Percentiles rank a stretch among this genome's conserved stretches.
Evolutionary conservation across 441 rosid genomes (phyloP).

Genomic region (Erysimum cheiri): DNA sequence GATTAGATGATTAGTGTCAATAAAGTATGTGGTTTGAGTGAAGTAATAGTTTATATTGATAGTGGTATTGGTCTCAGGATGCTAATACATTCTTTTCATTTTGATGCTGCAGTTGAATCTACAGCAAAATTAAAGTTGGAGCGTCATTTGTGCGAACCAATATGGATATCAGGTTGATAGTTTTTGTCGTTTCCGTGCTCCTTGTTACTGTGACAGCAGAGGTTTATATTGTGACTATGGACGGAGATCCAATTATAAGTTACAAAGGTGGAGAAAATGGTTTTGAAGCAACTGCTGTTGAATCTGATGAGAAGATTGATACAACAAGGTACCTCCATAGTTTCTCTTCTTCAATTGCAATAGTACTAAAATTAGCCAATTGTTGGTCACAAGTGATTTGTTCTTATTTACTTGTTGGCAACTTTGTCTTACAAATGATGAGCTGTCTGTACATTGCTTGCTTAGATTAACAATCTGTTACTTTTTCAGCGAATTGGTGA

Average conservation of each 20-base stretch:
- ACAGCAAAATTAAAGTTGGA: slow-evolving; percentile 6
- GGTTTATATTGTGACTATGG: slow-evolving; percentile 82
- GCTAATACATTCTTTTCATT: slow-evolving; percentile 10
- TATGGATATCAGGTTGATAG: slow-evolving; percentile 40
- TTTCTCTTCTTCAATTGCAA: background rate
- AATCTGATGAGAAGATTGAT: slow-evolving; percentile 84
- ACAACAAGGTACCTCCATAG: slow-evolving; percentile 57
- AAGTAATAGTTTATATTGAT: slow-evolving; percentile 5
- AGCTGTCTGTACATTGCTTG: background rate
- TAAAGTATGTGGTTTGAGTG: background rate
- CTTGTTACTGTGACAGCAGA: slow-evolving; percentile 60
- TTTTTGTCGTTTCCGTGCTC: slow-evolving; percentile 45
- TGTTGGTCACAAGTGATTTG: too few species aligned
- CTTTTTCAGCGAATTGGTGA: slow-evolving; percentile 71
- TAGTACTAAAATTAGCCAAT: background rate
- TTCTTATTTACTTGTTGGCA: too few species aligned
- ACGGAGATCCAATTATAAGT: slow-evolving; percentile 91
- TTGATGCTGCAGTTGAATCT: slow-evolving; percentile 35
- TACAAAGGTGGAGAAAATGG: slow-evolving; percentile 91
- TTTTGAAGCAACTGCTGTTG: slow-evolving; percentile 85
- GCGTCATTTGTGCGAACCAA: slow-evolving; percentile 46
- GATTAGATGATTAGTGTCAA: background rate
- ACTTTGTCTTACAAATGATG: too few species aligned
- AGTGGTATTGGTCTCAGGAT: background rate
- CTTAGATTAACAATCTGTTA: slow-evolving; percentile 14